Base-by-base conservation (phyloP, 495 filamentous ascomycete genomes). In the Penicillium roqueforti region DNA sequence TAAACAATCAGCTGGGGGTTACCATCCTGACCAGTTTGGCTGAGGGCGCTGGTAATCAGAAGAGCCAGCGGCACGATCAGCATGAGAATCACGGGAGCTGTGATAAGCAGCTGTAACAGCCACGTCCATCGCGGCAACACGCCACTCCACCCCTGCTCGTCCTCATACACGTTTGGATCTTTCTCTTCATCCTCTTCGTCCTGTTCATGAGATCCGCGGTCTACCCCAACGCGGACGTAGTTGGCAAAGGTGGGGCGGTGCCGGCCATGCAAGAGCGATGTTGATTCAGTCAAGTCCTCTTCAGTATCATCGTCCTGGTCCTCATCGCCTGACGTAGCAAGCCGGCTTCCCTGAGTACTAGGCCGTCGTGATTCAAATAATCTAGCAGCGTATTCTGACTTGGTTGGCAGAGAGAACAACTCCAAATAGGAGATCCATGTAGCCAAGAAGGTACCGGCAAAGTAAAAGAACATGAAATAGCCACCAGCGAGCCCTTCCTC, bases 101-200 rank as follows among this genome's bases (percentile, higher is more conserved):
- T 75, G 34, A 96, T 58, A 6, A 98, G 73, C 56, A 97, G 88
- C 65, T 97, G 89, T 18, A 92, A 57, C 31, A 92, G 66, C 93
- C 93, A 98, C 20, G 85, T 81, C 86, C 87, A 96, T 26, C 78
- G 79, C 1, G 90, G 92, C 36, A 98, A 66, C 19, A 79, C 75
- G 22, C 78, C 80, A 55, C 87, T 92, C 93, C 93, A 97, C 4
- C 78, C 62, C 63, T 98, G 93, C 62, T 98, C 92, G 41, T 80
- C 72, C n/a, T 80, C 82, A 57, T 87, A 95, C 5, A 88, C 77
- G 13, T 76, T 72, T 0, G 68, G 61, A 41, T 73, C 68, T 26
- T 74, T 58, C 25, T 68, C 44, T 31, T 72, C 65, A 18, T 60
- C 58, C 10, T 71, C 64, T 6, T 73, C 67, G 41, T 63, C 49